These are phyloP conservation scores for Tirmania nivea DNA, from an alignment of 495 filamentous ascomycete species.

Conservation along the genomic window DNA sequence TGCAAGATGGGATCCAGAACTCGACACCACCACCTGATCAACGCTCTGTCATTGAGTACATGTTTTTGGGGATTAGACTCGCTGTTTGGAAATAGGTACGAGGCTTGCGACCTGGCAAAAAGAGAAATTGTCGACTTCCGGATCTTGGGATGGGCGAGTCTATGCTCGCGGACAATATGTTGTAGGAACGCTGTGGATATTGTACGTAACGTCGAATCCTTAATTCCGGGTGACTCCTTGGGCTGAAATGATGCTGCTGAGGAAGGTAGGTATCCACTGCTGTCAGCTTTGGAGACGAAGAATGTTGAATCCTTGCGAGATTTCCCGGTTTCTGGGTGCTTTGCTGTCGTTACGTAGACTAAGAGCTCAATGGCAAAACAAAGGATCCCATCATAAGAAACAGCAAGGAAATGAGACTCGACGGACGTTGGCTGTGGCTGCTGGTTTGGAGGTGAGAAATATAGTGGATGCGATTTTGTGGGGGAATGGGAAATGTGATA, in stretches of 20 bases:
- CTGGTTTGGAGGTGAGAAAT: slow-evolving; percentile 49
- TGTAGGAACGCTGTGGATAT: slow-evolving; percentile 55
- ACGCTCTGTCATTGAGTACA: slow-evolving; percentile 69
- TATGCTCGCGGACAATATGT: slow-evolving; percentile 44
- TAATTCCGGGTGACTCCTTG: not conserved
- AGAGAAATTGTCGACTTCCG: slow-evolving; percentile 38
- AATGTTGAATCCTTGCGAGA: slow-evolving; percentile 41
- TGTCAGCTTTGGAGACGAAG: slow-evolving; percentile 94
- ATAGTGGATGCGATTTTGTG: slow-evolving; percentile 46
- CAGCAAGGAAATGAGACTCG: slow-evolving; percentile 67
- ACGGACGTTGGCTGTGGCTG: slow-evolving; percentile 55
- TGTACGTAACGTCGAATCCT: slow-evolving; percentile 42
- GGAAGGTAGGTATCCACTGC: slow-evolving; percentile 56
- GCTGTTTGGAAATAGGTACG: slow-evolving; percentile 88
- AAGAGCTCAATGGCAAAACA: slow-evolving; percentile 44
- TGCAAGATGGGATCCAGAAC: slow-evolving; percentile 56
- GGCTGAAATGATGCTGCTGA: slow-evolving; percentile 9
- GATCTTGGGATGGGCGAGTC: slow-evolving; percentile 48
- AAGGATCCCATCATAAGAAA: slow-evolving; percentile 36
- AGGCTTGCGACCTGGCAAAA: slow-evolving; percentile 77
- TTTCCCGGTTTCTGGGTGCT: slow-evolving; percentile 34
- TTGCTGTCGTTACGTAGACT: slow-evolving; percentile 30
- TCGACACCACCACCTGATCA: slow-evolving; percentile 90
- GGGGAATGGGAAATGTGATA: slow-evolving; percentile 81
- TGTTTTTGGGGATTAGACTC: slow-evolving; percentile 70